Evolutionary conservation across 148 eudicot species (phyloP).

Genomic region (Silene uniflora): DNA sequence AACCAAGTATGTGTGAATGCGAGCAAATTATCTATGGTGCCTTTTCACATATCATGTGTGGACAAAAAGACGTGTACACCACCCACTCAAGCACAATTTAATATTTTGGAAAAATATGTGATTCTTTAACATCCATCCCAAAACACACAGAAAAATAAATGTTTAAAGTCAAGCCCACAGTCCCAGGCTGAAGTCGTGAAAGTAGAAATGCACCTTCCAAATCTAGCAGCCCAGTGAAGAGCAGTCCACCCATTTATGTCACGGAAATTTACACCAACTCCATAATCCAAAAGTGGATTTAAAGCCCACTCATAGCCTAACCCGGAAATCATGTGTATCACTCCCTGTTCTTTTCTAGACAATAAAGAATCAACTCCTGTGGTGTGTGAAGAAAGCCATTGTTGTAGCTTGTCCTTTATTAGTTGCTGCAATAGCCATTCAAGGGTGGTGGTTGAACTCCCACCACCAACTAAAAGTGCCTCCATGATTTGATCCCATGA

Average conservation of each 20-base stretch:
- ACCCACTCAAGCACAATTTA: not conserved
- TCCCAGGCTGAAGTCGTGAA: not conserved
- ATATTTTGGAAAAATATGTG: not conserved
- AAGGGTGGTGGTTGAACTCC: constrained; percentile 44
- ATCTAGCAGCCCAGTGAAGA: constrained; percentile 96
- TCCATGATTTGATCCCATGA: constrained; percentile 61
- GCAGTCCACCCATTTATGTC: constrained; percentile 97
- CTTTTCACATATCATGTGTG: not conserved
- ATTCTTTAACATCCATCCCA: not conserved
- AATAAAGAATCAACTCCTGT: constrained; percentile 38
- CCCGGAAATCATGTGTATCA: constrained; percentile 88
- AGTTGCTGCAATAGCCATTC: constrained; percentile 83
- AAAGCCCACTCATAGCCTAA: constrained; percentile 95
- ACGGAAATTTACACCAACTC: constrained; percentile 81
- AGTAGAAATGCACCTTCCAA: constrained; percentile 64
- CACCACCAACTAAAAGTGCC: constrained; percentile 52
- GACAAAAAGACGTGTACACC: not conserved
- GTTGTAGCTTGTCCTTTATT: constrained; percentile 73
- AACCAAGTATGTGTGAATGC: not conserved
- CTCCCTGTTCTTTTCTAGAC: constrained; percentile 89
- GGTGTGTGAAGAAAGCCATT: constrained; percentile 60
- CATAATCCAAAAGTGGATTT: constrained; percentile 58
- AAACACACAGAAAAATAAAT: no score
- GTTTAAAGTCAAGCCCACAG: not conserved
- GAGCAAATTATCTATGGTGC: not conserved